phyloP scores from a whole-genome alignment of 1,284 basidiomycete genomes.

The Porodaedalea pini region DNA sequence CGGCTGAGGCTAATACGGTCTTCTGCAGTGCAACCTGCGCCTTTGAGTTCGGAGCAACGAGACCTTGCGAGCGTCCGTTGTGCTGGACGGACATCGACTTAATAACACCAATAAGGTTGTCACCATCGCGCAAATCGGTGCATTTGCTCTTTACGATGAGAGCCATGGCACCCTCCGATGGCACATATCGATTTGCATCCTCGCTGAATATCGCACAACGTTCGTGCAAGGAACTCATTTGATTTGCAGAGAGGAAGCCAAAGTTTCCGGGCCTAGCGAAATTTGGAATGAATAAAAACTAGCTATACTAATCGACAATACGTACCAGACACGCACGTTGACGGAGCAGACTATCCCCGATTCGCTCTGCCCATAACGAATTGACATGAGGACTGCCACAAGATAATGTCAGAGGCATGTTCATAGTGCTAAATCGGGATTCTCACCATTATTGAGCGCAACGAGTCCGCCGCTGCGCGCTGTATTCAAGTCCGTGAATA shows the following conservation, averaged over 20 bases:
- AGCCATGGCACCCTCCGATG: slow-evolving; percentile 35
- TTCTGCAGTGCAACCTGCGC: slow-evolving; percentile 34
- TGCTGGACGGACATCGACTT: slow-evolving; percentile 33
- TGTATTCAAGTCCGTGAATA: slow-evolving; percentile 37
- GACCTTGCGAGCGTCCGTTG: slow-evolving; percentile 36
- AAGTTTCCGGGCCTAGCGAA: slow-evolving; percentile 22
- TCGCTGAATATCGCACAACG: slow-evolving; percentile 37
- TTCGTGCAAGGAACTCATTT: slow-evolving; percentile 34
- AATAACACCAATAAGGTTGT: slow-evolving; percentile 34
- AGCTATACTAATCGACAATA: background rate
- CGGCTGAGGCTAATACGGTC: slow-evolving; percentile 30
- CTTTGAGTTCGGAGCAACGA: slow-evolving; percentile 35
- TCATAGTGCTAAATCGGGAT: background rate
- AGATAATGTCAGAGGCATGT: background rate
- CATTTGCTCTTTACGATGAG: slow-evolving; percentile 33
- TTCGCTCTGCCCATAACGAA: slow-evolving; percentile 33
- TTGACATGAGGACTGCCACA: slow-evolving; percentile 30
- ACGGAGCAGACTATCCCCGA: slow-evolving; percentile 34
- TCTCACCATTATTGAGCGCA: slow-evolving; percentile 35
- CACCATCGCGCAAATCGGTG: slow-evolving; percentile 33
- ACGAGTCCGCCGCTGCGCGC: slow-evolving; percentile 37
- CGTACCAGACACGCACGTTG: slow-evolving; percentile 34
- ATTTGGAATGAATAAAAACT: slow-evolving; percentile 25
- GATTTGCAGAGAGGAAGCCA: slow-evolving; percentile 32
- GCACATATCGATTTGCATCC: slow-evolving; percentile 35